Evolutionary conservation across 2,329 filamentous ascomycete genomes (phyloP).

Genomic region (Paracoccidioides lutzii): DNA sequence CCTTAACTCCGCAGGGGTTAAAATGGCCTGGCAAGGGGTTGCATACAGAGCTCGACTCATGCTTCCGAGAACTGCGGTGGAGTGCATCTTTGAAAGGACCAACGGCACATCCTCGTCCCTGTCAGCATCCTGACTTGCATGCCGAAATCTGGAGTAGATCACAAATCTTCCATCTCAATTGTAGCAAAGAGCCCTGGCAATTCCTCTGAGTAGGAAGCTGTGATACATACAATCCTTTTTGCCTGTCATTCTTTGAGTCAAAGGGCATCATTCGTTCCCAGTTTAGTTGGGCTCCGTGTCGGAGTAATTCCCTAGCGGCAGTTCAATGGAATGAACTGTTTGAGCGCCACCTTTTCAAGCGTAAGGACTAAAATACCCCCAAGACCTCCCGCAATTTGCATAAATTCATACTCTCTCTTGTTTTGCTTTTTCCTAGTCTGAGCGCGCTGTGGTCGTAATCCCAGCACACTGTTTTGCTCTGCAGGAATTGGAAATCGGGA

Average conservation of each 20-base stretch:
- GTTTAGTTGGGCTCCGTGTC: background rate
- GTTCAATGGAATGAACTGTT: too few relatives aligned
- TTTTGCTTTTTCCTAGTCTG: background rate
- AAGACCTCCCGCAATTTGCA: too few relatives aligned
- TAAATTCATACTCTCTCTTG: background rate
- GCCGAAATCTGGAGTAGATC: background rate
- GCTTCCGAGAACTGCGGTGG: background rate
- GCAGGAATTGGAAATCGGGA: background rate
- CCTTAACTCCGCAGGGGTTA: background rate
- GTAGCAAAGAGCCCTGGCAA: too few relatives aligned
- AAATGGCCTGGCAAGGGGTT: background rate
- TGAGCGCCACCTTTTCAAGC: too few relatives aligned
- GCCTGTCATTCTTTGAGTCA: background rate
- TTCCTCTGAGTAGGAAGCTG: background rate
- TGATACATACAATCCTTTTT: background rate
- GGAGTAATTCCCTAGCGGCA: background rate
- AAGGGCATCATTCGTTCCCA: background rate
- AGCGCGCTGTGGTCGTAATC: background rate
- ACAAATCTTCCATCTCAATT: background rate
- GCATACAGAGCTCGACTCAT: background rate
- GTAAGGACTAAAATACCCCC: too few relatives aligned
- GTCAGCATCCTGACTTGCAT: background rate
- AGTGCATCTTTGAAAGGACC: background rate
- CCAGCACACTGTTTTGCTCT: background rate
- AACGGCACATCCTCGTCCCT: background rate